Percentiles rank a stretch among this genome's conserved stretches.
These are phyloP conservation scores for Starmerella geochares DNA, from an alignment of 805 yeast species.

Conservation along the genomic window DNA sequence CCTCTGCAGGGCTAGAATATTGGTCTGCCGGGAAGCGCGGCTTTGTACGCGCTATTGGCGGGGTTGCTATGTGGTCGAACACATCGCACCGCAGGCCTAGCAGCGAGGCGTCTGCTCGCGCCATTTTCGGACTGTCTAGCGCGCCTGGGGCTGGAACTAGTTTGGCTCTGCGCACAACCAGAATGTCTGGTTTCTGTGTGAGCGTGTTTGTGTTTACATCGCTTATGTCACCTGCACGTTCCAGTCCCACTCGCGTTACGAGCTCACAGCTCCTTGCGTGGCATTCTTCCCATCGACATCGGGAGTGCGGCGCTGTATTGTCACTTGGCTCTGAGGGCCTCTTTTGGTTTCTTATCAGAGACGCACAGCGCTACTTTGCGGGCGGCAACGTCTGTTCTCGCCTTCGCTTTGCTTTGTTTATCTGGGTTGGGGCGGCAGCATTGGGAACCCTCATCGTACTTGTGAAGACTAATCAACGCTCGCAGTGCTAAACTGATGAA, in stretches of 20 bases:
- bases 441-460: background rate
- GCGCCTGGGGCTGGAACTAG: background rate
- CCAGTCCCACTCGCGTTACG: constrained; percentile 1
- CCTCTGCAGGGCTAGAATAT: background rate
- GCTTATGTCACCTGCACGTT: constrained; percentile 9
- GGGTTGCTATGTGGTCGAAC: constrained; percentile 5
- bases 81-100: constrained; percentile 7
- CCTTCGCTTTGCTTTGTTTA: background rate
- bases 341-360: too few species aligned
- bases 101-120: constrained; percentile 10
- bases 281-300: too few species aligned
- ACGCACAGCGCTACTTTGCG: too few species aligned
- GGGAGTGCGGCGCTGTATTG: too few species aligned
- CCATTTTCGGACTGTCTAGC: background rate
- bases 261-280: background rate
- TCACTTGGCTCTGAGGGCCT: too few species aligned
- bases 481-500: too few species aligned
- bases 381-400: too few species aligned
- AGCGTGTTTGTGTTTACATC: constrained; percentile 7
- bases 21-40: constrained; percentile 1
- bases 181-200: background rate
- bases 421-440: background rate
- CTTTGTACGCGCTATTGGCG: constrained; percentile 1
- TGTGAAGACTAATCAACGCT: background rate
- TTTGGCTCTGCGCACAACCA: background rate